Conservation (phyloP, 2,329 filamentous ascomycete genomes). For the Coccinonectria pachysandricola region DNA sequence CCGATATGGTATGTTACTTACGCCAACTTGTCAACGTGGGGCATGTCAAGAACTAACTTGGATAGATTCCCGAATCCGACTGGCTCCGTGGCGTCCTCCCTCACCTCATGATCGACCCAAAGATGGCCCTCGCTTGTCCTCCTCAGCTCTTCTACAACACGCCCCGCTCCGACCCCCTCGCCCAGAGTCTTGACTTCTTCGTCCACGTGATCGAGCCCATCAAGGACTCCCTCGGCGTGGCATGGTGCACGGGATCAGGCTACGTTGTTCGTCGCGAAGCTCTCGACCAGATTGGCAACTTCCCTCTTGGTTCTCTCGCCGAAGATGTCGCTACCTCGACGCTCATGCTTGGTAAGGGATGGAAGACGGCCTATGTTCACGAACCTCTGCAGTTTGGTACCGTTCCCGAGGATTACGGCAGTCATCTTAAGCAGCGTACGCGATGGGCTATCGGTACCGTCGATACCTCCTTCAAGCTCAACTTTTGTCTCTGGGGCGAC, state of each 20-base stretch:
- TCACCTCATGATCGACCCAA: conserved; percentile 46
- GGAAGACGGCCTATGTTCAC: conserved; percentile 51
- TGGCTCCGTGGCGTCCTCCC: conserved; percentile 52
- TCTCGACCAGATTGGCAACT: conserved; percentile 50
- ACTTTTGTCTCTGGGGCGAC: conserved; percentile 47
- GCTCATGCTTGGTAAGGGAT: conserved; percentile 48
- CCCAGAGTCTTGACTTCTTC: conserved; percentile 48
- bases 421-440: conserved; percentile 46
- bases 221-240: conserved; percentile 41
- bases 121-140: conserved; percentile 48
- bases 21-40: too few species aligned
- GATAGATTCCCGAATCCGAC: conserved; percentile 46
- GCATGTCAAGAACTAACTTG: too few species aligned
- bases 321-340: conserved; percentile 53
- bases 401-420: conserved; percentile 45
- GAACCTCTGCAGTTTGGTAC: conserved; percentile 51
- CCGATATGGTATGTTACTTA: conserved; percentile 50
- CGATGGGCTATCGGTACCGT: conserved; percentile 47
- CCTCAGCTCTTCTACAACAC: conserved; percentile 56
- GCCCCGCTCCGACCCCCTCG: conserved; percentile 46
- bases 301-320: conserved; percentile 47
- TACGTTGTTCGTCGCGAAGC: conserved; percentile 50
- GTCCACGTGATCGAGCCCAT: conserved; percentile 42
- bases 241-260: conserved; percentile 57
- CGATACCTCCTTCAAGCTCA: conserved; percentile 49